These are phyloP conservation scores for Psilocybe azurescens DNA, from an alignment of 768 basidiomycete species.

Conservation along the genomic window DNA sequence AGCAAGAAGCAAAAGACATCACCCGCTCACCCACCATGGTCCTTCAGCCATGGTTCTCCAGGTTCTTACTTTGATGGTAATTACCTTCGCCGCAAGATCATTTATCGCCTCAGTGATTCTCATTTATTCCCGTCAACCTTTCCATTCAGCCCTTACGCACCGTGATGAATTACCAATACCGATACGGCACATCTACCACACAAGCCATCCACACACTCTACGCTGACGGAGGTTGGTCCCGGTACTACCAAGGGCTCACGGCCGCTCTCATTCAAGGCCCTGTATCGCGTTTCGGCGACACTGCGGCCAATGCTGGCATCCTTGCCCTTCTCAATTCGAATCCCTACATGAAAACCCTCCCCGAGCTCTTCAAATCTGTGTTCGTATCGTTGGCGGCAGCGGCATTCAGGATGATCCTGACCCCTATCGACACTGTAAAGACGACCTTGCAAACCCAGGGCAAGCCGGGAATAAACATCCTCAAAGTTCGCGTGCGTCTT, in stretches of 20 bases:
- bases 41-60: slow-evolving; percentile 86
- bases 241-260: slow-evolving; percentile 87
- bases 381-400: slow-evolving; percentile 85
- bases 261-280: slow-evolving; percentile 91
- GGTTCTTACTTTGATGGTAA: slow-evolving; percentile 84
- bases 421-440: slow-evolving; percentile 93
- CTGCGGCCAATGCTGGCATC: slow-evolving; percentile 92
- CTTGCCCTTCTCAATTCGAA: slow-evolving; percentile 84
- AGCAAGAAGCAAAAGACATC: background rate
- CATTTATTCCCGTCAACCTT: background rate
- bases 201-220: slow-evolving; percentile 71
- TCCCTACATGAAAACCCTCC: slow-evolving; percentile 67
- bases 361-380: slow-evolving; percentile 71
- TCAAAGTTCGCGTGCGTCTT: slow-evolving; percentile 62
- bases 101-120: too few relatives aligned
- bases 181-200: slow-evolving; percentile 80
- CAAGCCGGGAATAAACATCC: slow-evolving; percentile 64
- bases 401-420: slow-evolving; percentile 87
- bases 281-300: slow-evolving; percentile 89
- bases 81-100: too few relatives aligned
- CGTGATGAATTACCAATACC: slow-evolving; percentile 97
- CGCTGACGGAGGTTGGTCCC: slow-evolving; percentile 76
- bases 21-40: slow-evolving; percentile 3
- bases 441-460: slow-evolving; percentile 96
- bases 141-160: slow-evolving; percentile 80